phyloP scores from a whole-genome alignment of 2,329 filamentous ascomycete species.

The Emmonsia crescens region DNA sequence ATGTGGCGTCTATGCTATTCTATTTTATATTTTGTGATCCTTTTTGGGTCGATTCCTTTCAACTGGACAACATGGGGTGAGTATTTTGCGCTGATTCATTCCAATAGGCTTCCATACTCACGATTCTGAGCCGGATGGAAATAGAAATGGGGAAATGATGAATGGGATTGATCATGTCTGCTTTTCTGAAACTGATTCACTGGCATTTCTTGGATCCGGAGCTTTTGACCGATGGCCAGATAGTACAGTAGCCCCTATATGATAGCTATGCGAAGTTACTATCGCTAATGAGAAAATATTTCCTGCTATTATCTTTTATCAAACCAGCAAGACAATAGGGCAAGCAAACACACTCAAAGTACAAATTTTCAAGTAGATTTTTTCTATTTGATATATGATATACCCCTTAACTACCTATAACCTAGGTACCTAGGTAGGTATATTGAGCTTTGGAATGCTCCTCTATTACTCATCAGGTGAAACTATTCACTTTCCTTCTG shows the following conservation, averaged over 20 bases:
- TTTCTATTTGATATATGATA: neutral
- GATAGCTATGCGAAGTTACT: neutral
- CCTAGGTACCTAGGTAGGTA: neutral
- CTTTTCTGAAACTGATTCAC: neutral
- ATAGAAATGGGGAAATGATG: neutral
- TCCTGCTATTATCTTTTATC: neutral
- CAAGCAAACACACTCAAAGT: neutral
- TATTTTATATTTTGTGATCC: neutral
- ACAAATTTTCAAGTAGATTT: neutral
- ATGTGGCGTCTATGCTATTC: constrained; percentile 21
- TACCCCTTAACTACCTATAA: neutral
- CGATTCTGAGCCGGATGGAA: constrained; percentile 25
- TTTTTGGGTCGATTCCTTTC: neutral
- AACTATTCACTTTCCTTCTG: neutral
- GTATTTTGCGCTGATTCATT: constrained; percentile 9
- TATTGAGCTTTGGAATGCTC: neutral
- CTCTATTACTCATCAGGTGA: neutral
- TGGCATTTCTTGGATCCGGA: neutral
- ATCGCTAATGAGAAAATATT: neutral
- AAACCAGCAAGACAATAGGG: neutral
- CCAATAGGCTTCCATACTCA: constrained; percentile 35
- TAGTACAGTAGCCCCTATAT: neutral
- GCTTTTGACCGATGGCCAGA: neutral
- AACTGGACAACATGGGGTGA: neutral
- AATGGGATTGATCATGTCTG: neutral